Evolutionary conservation across 352 stramenopile genomes (phyloP), one percentile per base, ranked within the genome.

Genomic region (Elongisporangium senticosum): DNA sequence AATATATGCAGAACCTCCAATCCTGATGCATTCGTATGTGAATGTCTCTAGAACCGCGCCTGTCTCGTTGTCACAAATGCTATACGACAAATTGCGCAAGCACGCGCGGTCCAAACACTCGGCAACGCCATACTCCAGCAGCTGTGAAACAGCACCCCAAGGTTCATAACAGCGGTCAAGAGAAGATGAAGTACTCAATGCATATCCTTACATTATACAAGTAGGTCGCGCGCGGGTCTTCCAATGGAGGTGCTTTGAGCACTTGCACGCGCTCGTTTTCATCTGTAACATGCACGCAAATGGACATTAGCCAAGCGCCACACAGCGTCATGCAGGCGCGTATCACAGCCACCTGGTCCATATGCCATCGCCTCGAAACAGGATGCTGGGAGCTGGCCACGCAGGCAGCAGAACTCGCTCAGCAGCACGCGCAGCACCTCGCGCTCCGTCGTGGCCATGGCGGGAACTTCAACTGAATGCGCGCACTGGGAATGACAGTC

Each of bases 91-190:
- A 3, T 37, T 58, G 15, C 54, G 49, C 3, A 72, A 33, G 17
- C 65, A 72, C 13, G 49, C 8, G 15, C 65, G 57, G 19, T 72
- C 65, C 14, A 72, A 33, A 49, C 65, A 69, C 53, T 72, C 65
- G 19, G 61, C 61, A 0, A 72, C 61, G 23, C 65, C 65, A 47
- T 55, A 66, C 37, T 68, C 61, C n/a, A 72, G 17, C 33, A 69
- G 26, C 66, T 66, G 19, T 2, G 26, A 48, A 39, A 15, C 28
- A 49, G 4, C 39, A 43, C 17, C 19, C 5, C 10, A 22, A 39
- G 13, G 1, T 11, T 26, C 23, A 26, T 5, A 26, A 26, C 23
- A 26, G 23, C 23, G 23, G 2, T 26, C 23, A 26, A 26, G 23
- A 26, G 2, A 26, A 26, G 23, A 26, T 26, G 5, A 22, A 15